Evolutionary conservation across 305 asterid species (phyloP), one percentile per base, ranked within the genome.

Genomic region (Rubia tinctorum): DNA sequence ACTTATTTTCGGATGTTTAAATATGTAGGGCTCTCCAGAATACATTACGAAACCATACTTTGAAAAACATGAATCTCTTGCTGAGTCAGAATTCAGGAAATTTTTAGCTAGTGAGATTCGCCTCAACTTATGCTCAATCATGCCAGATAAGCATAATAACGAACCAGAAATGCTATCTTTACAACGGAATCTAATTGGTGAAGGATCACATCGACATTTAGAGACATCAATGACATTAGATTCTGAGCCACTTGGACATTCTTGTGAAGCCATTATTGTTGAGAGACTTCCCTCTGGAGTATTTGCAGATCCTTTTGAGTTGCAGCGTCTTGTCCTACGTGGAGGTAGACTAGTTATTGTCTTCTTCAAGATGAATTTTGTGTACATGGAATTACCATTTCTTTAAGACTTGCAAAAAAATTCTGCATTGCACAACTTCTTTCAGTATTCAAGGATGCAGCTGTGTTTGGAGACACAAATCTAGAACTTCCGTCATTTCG

Each of bases 261-360:
- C 80, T 67, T 91, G 91, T 82, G 84, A 77, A 71, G 79, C 81
- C 12, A 77, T 89, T 75, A 23, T 87, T 73, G 71, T 91, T 44
- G 97, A 90, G 80, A 86, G 80, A 69, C 84, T 94, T 69, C 98
- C 99, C 17, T 73, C 84, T 70, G 99, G 95, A 66, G 92, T 90
- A 70, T 94, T 94, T 78, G 89, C 97, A 34, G 99, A 94, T 82
- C 95, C 97, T 53, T 91, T 94, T 77, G 97, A 94, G 85, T 86
- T 94, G 78, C 87, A 91, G 64, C 96, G 87, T 84, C 90, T 90
- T 73, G 85, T 90, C 68, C 91, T 84, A 30, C 91, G 90, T 10
- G 86, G 84, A 56, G 98, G 99, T 91, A 90, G 45, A 63, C 56
- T 55, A 39, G 80, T 71, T 43, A 27, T 68, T 0, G 37, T 55